These are phyloP conservation scores for Silene latifolia DNA, from an alignment of 148 eudicot species.

Conservation along the genomic window DNA sequence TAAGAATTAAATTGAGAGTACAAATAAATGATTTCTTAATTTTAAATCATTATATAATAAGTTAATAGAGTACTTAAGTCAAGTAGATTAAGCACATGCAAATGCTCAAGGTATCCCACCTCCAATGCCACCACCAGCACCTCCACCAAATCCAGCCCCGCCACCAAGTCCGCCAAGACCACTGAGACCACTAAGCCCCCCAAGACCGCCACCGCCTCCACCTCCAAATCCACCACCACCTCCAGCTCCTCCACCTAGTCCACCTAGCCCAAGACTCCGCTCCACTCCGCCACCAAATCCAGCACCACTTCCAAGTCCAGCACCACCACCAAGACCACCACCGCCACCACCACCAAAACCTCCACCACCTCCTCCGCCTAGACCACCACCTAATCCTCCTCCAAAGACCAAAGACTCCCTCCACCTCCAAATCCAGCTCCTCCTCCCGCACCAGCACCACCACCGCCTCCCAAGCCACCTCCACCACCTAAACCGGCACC, in stretches of 20 bases:
- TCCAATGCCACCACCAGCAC: conserved; percentile 19
- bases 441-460: conserved; percentile 17
- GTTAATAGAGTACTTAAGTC: not conserved
- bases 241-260: not conserved
- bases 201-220: not conserved
- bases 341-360: conserved; percentile 13
- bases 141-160: conserved; percentile 11
- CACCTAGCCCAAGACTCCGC: not conserved
- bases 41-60: not conserved
- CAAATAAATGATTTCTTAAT: not conserved
- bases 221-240: conserved; percentile 9
- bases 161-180: not conserved
- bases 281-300: conserved; percentile 15
- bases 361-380: conserved; percentile 12
- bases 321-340: conserved; percentile 12
- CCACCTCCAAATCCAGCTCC: conserved; percentile 11
- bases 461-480: conserved; percentile 13
- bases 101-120: not conserved
- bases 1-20: not conserved
- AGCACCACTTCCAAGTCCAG: conserved; percentile 7
- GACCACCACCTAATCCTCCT: not conserved
- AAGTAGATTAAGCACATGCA: not conserved
- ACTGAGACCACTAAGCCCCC: not conserved
- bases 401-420: no score
- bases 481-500: conserved; percentile 17